phyloP scores from a whole-genome alignment of 2,329 filamentous ascomycete species.

The Venturia pyrina region DNA sequence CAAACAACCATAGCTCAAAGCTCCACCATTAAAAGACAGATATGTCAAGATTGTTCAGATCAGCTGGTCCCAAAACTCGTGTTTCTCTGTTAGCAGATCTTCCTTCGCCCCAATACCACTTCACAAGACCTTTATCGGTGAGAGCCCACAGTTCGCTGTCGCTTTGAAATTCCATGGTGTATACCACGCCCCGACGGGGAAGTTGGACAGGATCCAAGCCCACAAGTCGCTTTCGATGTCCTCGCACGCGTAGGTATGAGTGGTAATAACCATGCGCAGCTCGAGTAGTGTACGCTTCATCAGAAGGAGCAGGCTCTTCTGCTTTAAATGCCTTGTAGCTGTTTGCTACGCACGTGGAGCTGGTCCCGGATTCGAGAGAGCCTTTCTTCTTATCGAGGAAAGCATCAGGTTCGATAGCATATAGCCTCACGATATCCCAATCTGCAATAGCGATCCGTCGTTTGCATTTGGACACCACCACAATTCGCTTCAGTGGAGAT shows the following conservation, averaged over 20 bases:
- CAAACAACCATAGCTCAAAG: background rate
- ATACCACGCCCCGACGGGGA: constrained; percentile 10
- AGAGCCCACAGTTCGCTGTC: constrained; percentile 11
- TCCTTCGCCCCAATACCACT: constrained; percentile 11
- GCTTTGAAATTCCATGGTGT: constrained; percentile 2
- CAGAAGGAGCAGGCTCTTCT: constrained; percentile 1
- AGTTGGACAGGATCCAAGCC: constrained; percentile 6
- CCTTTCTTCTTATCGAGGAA: background rate
- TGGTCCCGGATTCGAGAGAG: background rate
- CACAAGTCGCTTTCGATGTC: constrained; percentile 9
- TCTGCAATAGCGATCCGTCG: constrained; percentile 9
- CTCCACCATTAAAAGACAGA: background rate
- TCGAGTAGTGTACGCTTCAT: constrained; percentile 7
- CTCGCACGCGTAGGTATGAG: background rate
- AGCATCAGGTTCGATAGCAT: constrained; percentile 2
- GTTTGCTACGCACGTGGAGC: background rate
- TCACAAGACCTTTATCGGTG: constrained; percentile 11
- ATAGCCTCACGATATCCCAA: constrained; percentile 9
- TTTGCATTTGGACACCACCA: background rate
- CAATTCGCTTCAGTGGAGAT: background rate
- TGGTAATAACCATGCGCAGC: constrained; percentile 11
- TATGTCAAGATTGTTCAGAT: background rate
- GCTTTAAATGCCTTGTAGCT: constrained; percentile 2
- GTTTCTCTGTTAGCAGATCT: background rate
- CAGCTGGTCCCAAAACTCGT: background rate